Percentiles rank a stretch among this genome's conserved stretches.
These are phyloP conservation scores for Ustilago shanxiensis DNA, from an alignment of 1,284 basidiomycete genomes.

Conservation along the genomic window DNA sequence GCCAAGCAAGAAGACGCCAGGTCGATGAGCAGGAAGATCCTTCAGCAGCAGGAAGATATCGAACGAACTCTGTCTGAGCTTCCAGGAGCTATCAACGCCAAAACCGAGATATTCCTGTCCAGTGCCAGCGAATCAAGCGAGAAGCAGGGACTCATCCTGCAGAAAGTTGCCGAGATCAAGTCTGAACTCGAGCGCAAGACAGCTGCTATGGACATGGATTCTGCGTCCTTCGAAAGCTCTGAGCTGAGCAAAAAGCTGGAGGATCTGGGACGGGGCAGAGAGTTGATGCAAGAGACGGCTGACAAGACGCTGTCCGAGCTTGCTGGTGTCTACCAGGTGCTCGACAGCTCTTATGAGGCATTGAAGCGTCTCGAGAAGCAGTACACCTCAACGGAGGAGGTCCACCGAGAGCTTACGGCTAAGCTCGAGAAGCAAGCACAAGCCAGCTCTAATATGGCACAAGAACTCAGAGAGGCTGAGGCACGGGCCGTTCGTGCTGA, in stretches of 20 bases:
- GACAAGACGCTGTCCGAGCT: constrained; percentile 42
- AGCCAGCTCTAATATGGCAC: constrained; percentile 6
- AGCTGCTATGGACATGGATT: neutral
- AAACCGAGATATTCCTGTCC: constrained; percentile 60
- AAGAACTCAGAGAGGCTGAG: constrained; percentile 30
- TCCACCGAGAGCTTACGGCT: constrained; percentile 10
- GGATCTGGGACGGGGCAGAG: constrained; percentile 13
- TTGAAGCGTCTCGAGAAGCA: constrained; percentile 24
- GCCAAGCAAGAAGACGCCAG: constrained; percentile 55
- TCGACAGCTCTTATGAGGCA: constrained; percentile 34
- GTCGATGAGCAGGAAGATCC: constrained; percentile 37
- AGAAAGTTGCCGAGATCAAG: constrained; percentile 30
- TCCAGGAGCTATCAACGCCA: constrained; percentile 59
- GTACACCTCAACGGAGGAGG: constrained; percentile 23
- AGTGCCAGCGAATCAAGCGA: constrained; percentile 25
- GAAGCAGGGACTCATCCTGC: constrained; percentile 22
- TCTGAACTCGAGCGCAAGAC: constrained; percentile 11
- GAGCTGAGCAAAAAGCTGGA: constrained; percentile 26
- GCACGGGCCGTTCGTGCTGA: constrained; percentile 13
- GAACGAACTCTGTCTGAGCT: constrained; percentile 52
- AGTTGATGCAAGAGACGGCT: constrained; percentile 20
- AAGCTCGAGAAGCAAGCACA: constrained; percentile 22
- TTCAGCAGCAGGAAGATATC: constrained; percentile 57
- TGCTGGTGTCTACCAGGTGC: constrained; percentile 35
- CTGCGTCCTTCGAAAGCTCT: neutral